Percentiles rank a stretch among this genome's conserved stretches.
phyloP scores from a whole-genome alignment of 2,329 filamentous ascomycete species.

The Talaromyces funiculosus region DNA sequence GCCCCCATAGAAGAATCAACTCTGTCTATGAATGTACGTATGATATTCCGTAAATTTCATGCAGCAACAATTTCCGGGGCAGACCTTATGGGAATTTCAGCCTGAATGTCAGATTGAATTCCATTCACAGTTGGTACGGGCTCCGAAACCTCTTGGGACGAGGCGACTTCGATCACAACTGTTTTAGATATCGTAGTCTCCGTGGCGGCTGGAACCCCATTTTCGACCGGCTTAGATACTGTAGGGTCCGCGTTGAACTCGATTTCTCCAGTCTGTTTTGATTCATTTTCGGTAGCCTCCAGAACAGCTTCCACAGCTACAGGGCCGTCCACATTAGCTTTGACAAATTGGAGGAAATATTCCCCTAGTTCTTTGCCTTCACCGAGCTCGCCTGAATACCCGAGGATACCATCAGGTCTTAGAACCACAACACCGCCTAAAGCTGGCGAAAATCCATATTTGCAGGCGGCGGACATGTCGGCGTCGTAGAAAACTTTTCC shows the following conservation, averaged over 20 bases:
- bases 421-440: constrained; percentile 1
- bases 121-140: background rate
- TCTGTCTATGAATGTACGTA: background rate
- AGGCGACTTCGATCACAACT: background rate
- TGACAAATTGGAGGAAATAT: background rate
- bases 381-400: background rate
- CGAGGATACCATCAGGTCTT: constrained; percentile 3
- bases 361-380: background rate
- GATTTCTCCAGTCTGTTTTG: background rate
- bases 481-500: background rate
- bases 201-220: background rate
- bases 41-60: background rate
- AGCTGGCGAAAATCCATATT: background rate
- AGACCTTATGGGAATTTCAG: background rate
- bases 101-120: background rate
- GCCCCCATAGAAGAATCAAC: background rate
- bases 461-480: background rate
- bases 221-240: background rate
- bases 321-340: background rate
- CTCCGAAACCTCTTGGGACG: background rate
- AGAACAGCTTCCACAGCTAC: background rate
- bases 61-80: background rate
- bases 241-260: background rate
- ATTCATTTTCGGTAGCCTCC: background rate
- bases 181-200: background rate